Evolutionary conservation across 495 filamentous ascomycete genomes (phyloP), one percentile per base, ranked within the genome.

Genomic region (Aspergillus diversus): DNA sequence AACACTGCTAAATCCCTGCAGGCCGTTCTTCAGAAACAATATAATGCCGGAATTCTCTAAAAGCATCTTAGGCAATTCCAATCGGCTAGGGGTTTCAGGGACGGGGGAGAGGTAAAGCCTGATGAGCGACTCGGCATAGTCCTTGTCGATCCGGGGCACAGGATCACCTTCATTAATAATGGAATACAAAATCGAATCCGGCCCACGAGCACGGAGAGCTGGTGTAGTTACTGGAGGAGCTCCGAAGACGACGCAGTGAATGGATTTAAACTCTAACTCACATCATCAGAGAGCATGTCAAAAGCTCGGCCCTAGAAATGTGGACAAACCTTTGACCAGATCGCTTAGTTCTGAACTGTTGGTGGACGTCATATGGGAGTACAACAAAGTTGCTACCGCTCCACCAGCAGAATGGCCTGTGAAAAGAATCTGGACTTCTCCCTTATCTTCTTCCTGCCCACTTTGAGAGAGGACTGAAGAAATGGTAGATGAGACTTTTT

Each of bases 111-210:
- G 79, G 66, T 90, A 91, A 1, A 95, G 80, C 60, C 89, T 86
- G 9, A 93, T 75, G 32, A 96, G 79, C 15, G 85, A 88, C 48
- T 82, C 78, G 9, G 94, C 80, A 64, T 93, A 93, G 0, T 83
- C 82, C 71, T 85, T 90, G 67, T 94, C 91, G 0, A 91, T 91
- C 17, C 92, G 74, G 2, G 87, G 76, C 0, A 96, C 90, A 0
- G 90, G 91, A 63, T 96, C 92, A 4, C 92, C 92, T 66, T 96
- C 91, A 68, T 95, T 96, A 63, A 93, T 76, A 68, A 96, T 92
- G 16, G 84, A 85, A 34, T 89, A 75, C 72, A 95, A 95, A 3
- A 92, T 66, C 31, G 84, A 91, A 61, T 89, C 90, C 21, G 79
- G 75, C 5, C 66, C 60, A 5, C 73, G 69, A 0, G 75, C 67